These are phyloP conservation scores for Aquilaria agallochum DNA, from an alignment of 441 rosid species.

Conservation along the genomic window DNA sequence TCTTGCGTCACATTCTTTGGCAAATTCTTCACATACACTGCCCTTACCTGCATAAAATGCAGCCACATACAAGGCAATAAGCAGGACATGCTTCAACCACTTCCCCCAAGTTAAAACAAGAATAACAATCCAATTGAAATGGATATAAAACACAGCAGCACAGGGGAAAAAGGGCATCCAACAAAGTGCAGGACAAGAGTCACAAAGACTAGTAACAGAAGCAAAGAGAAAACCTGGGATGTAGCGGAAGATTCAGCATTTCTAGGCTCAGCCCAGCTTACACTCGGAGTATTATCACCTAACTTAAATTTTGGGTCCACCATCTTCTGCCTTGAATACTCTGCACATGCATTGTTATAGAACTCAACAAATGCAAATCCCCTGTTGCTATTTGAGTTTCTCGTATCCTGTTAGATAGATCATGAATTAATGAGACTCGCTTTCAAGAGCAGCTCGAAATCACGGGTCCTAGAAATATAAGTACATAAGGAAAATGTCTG, in stretches of 20 bases:
- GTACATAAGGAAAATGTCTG: too few species aligned
- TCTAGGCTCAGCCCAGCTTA: constrained; percentile 99
- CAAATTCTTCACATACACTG: constrained; percentile 86
- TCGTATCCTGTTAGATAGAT: constrained; percentile 53
- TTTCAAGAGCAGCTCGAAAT: not conserved
- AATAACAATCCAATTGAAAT: not conserved
- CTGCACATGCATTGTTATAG: constrained; percentile 95
- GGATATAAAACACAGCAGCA: not conserved
- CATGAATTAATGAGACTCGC: not conserved
- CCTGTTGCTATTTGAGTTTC: constrained; percentile 72
- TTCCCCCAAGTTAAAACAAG: not conserved
- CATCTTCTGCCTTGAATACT: constrained; percentile 88
- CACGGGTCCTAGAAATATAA: too few species aligned
- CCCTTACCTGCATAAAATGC: constrained; percentile 63
- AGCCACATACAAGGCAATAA: too few species aligned
- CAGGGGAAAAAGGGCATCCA: not conserved
- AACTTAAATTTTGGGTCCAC: constrained; percentile 74
- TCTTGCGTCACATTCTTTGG: constrained; percentile 90
- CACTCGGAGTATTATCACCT: constrained; percentile 84
- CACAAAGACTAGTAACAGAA: too few species aligned
- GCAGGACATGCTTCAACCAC: too few species aligned
- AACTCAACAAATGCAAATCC: constrained; percentile 95
- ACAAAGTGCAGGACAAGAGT: too few species aligned
- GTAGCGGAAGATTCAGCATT: constrained; percentile 81
- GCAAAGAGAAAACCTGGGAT: constrained; percentile 57